Evolutionary conservation across 2,329 filamentous ascomycete genomes (phyloP).

Genomic region (Aspergillus floridensis): DNA sequence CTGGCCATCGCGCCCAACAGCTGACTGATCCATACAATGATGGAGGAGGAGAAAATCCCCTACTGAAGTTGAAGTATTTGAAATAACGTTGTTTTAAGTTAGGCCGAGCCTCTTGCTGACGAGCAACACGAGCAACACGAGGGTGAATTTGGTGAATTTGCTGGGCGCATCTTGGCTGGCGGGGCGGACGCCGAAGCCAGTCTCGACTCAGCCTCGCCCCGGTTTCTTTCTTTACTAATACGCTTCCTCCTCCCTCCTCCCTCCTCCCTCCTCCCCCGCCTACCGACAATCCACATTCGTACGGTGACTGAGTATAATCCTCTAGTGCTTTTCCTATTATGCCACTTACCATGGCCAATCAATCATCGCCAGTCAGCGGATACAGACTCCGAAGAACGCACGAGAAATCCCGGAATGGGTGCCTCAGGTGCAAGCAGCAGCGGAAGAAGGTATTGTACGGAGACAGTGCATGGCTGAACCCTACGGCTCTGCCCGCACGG

Average conservation of each 20-base stretch:
- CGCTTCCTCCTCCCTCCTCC: background rate
- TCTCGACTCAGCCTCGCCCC: background rate
- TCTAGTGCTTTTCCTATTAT: background rate
- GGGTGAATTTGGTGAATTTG: background rate
- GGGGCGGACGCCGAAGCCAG: background rate
- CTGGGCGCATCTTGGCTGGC: background rate
- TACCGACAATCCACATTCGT: background rate
- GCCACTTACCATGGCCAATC: slow-evolving; percentile 2
- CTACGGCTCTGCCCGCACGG: background rate
- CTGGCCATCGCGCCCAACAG: too few species aligned
- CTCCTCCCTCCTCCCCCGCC: background rate
- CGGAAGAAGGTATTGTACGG: slow-evolving; percentile 28
- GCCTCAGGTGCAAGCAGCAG: slow-evolving; percentile 34
- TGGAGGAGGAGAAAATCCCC: too few species aligned
- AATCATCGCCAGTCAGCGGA: slow-evolving; percentile 4
- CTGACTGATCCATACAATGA: too few species aligned
- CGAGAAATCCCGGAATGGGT: slow-evolving; percentile 36
- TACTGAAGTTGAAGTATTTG: background rate
- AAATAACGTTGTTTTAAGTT: background rate
- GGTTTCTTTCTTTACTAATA: slow-evolving; percentile 5
- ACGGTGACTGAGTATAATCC: background rate
- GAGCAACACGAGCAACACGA: background rate
- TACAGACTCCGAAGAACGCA: slow-evolving; percentile 25
- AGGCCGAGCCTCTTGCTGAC: background rate
- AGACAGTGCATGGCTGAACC: too few species aligned